These are phyloP conservation scores for Ceratopteris richardii DNA, from an alignment of 75 land plant genomes.

Conservation along the genomic window DNA sequence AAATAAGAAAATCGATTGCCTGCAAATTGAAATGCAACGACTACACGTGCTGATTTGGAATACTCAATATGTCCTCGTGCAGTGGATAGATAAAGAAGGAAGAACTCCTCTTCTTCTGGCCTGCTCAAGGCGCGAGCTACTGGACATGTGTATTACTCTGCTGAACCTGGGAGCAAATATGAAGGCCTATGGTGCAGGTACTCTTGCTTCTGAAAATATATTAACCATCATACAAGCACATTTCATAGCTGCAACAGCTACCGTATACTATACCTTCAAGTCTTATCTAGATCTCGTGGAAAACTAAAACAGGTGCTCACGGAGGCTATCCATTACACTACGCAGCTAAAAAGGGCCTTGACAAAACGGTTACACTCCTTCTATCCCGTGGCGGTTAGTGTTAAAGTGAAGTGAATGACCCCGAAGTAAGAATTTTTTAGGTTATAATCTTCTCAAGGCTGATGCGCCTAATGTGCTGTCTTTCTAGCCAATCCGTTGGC, in stretches of 20 bases:
- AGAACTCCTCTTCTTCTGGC: slow-evolving; percentile 85
- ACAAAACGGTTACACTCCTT: slow-evolving; percentile 61
- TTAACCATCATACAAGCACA: neutral
- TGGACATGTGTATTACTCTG: slow-evolving; percentile 53
- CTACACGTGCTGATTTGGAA: too few relatives aligned
- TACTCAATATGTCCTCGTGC: neutral
- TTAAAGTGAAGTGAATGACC: neutral
- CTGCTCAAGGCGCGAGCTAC: slow-evolving; percentile 53
- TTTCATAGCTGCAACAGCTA: neutral
- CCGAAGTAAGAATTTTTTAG: neutral
- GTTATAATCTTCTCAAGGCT: too few relatives aligned
- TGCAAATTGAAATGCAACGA: too few relatives aligned
- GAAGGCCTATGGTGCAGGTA: slow-evolving; percentile 79
- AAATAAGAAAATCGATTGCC: too few relatives aligned
- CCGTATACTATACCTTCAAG: neutral
- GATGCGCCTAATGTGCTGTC: too few relatives aligned
- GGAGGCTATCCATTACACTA: slow-evolving; percentile 92
- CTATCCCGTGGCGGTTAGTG: slow-evolving; percentile 75
- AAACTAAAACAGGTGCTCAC: slow-evolving; percentile 42
- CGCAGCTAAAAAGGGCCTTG: slow-evolving; percentile 88
- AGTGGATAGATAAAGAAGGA: slow-evolving; percentile 92
- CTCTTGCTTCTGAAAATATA: neutral
- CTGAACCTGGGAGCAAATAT: slow-evolving; percentile 83
- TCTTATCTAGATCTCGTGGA: neutral
- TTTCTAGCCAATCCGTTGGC: slow-evolving; percentile 18